phyloP scores from a whole-genome alignment of 2,329 filamentous ascomycete species.

The Akanthomyces dipterigenus region DNA sequence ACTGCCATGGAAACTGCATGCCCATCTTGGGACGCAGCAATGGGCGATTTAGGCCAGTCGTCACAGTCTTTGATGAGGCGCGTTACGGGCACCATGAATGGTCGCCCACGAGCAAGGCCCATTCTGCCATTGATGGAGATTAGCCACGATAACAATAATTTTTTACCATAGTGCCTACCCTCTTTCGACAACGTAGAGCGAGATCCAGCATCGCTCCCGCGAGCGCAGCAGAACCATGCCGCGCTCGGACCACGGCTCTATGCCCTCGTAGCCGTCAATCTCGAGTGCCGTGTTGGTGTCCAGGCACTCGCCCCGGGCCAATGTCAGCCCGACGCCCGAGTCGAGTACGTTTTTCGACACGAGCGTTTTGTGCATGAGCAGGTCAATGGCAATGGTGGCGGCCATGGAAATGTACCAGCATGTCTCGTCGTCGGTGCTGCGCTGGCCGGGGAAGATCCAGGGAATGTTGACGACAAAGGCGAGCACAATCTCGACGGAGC shows the following conservation, averaged over 20 bases:
- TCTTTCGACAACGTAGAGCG: slow-evolving; percentile 65
- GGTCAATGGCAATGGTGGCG: slow-evolving; percentile 60
- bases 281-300: slow-evolving; percentile 57
- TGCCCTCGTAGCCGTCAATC: slow-evolving; percentile 60
- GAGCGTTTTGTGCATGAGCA: slow-evolving; percentile 64
- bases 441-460: slow-evolving; percentile 64
- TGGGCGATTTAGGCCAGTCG: slow-evolving; percentile 57
- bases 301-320: slow-evolving; percentile 63
- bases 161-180: slow-evolving; percentile 38
- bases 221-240: slow-evolving; percentile 56
- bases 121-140: slow-evolving; percentile 34
- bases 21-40: slow-evolving; percentile 61
- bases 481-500: slow-evolving; percentile 67
- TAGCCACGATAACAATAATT: neutral
- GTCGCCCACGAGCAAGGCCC: slow-evolving; percentile 62
- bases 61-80: slow-evolving; percentile 61
- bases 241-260: slow-evolving; percentile 53
- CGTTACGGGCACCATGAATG: slow-evolving; percentile 61
- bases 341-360: slow-evolving; percentile 44
- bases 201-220: slow-evolving; percentile 63
- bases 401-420: slow-evolving; percentile 66
- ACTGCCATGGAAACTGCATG: slow-evolving; percentile 67
- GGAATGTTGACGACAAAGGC: slow-evolving; percentile 71
- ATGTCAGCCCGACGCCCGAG: slow-evolving; percentile 35
- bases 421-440: slow-evolving; percentile 66